These are phyloP conservation scores for Amanita pseudoporphyria DNA, from an alignment of 768 basidiomycete genomes.

Conservation along the genomic window DNA sequence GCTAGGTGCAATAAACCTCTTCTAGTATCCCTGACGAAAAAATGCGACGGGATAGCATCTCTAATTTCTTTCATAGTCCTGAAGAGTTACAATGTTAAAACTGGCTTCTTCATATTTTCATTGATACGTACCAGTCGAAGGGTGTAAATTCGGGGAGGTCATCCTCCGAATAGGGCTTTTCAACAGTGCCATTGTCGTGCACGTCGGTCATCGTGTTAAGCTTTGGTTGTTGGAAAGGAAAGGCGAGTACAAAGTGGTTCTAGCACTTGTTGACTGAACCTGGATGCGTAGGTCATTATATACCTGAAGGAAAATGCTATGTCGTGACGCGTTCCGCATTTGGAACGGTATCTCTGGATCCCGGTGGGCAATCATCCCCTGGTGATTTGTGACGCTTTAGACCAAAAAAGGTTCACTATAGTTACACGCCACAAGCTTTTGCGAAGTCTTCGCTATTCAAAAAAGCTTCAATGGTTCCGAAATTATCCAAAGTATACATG, in stretches of 20 bases:
- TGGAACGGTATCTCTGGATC: background rate
- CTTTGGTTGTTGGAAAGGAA: constrained; percentile 1
- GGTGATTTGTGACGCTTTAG: background rate
- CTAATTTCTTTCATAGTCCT: constrained; percentile 44
- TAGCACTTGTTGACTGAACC: background rate
- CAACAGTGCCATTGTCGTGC: background rate
- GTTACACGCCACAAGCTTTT: constrained; percentile 4
- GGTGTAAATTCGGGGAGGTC: constrained; percentile 33
- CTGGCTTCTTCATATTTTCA: background rate
- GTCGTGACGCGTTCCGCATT: background rate
- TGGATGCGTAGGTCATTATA: background rate
- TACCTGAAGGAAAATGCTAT: background rate
- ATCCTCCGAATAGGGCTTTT: constrained; percentile 26
- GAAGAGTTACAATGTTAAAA: background rate
- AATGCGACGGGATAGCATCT: constrained; percentile 35
- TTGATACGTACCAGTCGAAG: constrained; percentile 32
- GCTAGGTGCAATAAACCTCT: constrained; percentile 32
- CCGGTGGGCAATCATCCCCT: background rate
- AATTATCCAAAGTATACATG: background rate
- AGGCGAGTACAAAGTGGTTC: background rate
- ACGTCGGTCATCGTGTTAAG: background rate
- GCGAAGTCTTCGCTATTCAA: constrained; percentile 1
- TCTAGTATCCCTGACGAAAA: constrained; percentile 33
- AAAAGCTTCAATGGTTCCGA: background rate
- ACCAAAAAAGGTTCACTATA: background rate